Conservation (phyloP, 805 yeast species). For the Cyberlindnera samutprakarnensis region DNA sequence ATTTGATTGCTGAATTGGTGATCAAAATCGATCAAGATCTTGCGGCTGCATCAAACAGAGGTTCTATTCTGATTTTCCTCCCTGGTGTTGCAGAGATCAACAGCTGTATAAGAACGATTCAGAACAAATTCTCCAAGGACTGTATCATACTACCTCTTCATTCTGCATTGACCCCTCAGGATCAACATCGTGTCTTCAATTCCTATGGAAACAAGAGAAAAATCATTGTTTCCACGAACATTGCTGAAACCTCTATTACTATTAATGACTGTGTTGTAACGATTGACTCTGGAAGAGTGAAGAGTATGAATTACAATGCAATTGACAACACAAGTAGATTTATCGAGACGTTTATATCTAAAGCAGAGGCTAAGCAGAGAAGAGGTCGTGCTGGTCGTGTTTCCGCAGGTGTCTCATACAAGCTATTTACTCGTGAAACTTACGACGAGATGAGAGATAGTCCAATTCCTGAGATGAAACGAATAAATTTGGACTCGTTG, state of each 20-base stretch:
- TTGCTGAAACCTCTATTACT: conserved; percentile 96
- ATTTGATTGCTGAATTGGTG: conserved; percentile 54
- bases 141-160: conserved; percentile 66
- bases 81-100: conserved; percentile 90
- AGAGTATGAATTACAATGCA: conserved; percentile 66
- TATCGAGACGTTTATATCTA: conserved; percentile 79
- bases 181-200: conserved; percentile 71
- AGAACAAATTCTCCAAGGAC: conserved; percentile 18
- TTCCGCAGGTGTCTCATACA: conserved; percentile 72
- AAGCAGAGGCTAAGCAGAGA: conserved; percentile 84
- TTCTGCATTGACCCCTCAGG: conserved; percentile 77
- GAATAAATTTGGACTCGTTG: conserved; percentile 77
- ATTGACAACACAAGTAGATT: conserved; percentile 60
- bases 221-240: conserved; percentile 83
- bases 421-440: conserved; percentile 61
- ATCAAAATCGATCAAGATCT: conserved; percentile 44
- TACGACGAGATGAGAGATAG: conserved; percentile 55
- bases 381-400: conserved; percentile 99
- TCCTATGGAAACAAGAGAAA: conserved; percentile 56
- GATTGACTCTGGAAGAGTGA: conserved; percentile 81
- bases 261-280: conserved; percentile 93
- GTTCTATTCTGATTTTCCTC: conserved; percentile 77
- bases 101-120: conserved; percentile 43
- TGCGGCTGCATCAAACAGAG: conserved; percentile 33
- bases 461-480: conserved; percentile 83